Evolutionary conservation across 768 basidiomycete genomes (phyloP).

Genomic region (Boletus speciosus): DNA sequence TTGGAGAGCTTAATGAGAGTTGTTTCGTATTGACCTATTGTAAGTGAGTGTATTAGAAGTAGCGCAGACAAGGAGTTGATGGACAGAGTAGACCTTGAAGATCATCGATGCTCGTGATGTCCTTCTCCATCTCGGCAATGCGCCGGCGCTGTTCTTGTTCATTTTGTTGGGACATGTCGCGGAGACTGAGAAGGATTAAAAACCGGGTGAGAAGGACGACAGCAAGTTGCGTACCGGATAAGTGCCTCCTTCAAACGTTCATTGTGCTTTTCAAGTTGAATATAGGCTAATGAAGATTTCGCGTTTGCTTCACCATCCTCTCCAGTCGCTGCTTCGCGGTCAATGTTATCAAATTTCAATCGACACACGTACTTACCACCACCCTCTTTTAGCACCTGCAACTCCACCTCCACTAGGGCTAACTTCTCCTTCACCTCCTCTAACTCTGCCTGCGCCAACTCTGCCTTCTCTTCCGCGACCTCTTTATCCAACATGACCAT

Average conservation of each 20-base stretch:
- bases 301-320: constrained; percentile 34
- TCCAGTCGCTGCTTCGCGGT: constrained; percentile 17
- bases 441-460: constrained; percentile 71
- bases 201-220: background rate
- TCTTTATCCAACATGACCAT: constrained; percentile 96
- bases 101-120: constrained; percentile 72
- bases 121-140: constrained; percentile 88
- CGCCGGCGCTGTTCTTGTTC: constrained; percentile 80
- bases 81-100: constrained; percentile 58
- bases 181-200: constrained; percentile 48
- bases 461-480: constrained; percentile 90
- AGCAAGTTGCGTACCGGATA: constrained; percentile 51
- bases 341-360: background rate
- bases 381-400: constrained; percentile 71
- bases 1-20: constrained; percentile 77
- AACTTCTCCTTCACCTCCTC: constrained; percentile 76
- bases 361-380: constrained; percentile 24
- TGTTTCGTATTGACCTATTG: constrained; percentile 72
- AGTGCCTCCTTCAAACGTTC: constrained; percentile 93
- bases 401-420: constrained; percentile 79
- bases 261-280: constrained; percentile 96
- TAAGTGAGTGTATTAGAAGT: constrained; percentile 4
- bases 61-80: background rate
- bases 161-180: constrained; percentile 84
- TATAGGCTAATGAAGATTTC: constrained; percentile 62